Percentiles rank a stretch among this genome's conserved stretches.
Conservation (phyloP, 768 basidiomycete species). For the Lactifluus pinguis region DNA sequence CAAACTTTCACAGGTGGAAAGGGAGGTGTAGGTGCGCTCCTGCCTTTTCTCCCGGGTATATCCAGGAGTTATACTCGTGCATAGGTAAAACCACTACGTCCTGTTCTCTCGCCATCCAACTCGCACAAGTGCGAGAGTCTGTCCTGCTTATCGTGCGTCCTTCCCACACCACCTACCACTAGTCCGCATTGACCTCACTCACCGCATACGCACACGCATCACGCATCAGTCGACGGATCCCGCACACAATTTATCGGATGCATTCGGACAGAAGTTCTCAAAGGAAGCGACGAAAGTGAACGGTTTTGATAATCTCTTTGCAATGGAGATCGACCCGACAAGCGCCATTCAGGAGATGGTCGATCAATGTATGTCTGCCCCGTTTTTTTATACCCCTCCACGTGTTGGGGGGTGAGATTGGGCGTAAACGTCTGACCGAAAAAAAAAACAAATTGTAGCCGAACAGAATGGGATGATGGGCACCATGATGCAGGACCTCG, state of each 20-base stretch:
- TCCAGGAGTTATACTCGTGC: neutral
- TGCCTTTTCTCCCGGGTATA: neutral
- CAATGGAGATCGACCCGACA: slow-evolving; percentile 99
- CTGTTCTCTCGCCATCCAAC: slow-evolving; percentile 94
- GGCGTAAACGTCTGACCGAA: neutral
- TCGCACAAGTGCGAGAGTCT: slow-evolving; percentile 84
- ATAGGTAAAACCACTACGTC: slow-evolving; percentile 97
- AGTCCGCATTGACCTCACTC: neutral
- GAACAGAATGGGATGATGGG: slow-evolving; percentile 94
- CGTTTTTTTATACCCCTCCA: neutral
- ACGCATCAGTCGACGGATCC: slow-evolving; percentile 84
- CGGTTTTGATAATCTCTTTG: slow-evolving; percentile 91
- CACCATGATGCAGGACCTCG: slow-evolving; percentile 99
- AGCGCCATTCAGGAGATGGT: slow-evolving; percentile 99
- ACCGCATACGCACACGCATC: no score
- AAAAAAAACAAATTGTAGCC: slow-evolving; percentile 34
- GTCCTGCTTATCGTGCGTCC: slow-evolving; percentile 85
- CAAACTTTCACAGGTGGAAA: slow-evolving; percentile 68
- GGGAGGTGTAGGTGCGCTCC: slow-evolving; percentile 85
- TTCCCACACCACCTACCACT: neutral
- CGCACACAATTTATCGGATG: slow-evolving; percentile 98
- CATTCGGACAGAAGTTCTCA: slow-evolving; percentile 97
- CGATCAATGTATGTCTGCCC: slow-evolving; percentile 64
- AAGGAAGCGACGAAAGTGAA: slow-evolving; percentile 98
- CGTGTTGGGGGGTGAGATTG: neutral